Evolutionary conservation across 441 rosid species (phyloP), one percentile per base, ranked within the genome.

Genomic region (Eruca vesicaria): DNA sequence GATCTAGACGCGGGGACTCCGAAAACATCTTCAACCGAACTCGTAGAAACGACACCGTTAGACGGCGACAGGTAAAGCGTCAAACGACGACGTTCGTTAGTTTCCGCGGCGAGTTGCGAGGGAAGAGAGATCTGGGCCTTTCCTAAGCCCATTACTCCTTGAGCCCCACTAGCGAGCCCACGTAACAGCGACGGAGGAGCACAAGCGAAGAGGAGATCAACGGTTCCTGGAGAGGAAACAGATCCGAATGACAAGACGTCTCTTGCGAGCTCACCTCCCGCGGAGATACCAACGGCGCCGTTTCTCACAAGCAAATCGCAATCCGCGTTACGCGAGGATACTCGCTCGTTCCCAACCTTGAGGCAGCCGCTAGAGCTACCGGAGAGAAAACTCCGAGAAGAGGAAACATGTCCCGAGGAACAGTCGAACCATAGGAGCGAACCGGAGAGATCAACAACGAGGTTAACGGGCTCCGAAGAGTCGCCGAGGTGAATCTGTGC

Each of bases 371-470:
- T 75, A 7, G 95, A 92, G 69, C 85, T 81, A 28, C 87, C 72
- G 12, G 88, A 81, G 62, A 90, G 71, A 0, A 56, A 16, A 19
- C 41, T 81, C 32, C 63, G 50, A 7, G 86, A 78, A 0, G 84
- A 63, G 20, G 86, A 74, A 19, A 35, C 48, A 41, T 50, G 31
- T 7, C 63, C 58, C 0, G 84, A 78, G 16, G 72, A 66, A 72
- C 89, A 86, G 67, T 84, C 82, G 9, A 80, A 29, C 95, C 93
- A 90, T 29, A 80, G 73, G 68, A 79, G 74, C 1, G 85, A 65
- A 50, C 87, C 85, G 23, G 79, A 75, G 20, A 94, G 90, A 82
- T 92, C 92, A 2, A 90, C 35, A 5, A 88, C 85, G 31, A 90
- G 88, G 5, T 81, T 66, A 53, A 76, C 28, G 18, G 92, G 81